Evolutionary conservation across 352 stramenopile species (phyloP).

Genomic region (Thalassiosira pacifica): DNA sequence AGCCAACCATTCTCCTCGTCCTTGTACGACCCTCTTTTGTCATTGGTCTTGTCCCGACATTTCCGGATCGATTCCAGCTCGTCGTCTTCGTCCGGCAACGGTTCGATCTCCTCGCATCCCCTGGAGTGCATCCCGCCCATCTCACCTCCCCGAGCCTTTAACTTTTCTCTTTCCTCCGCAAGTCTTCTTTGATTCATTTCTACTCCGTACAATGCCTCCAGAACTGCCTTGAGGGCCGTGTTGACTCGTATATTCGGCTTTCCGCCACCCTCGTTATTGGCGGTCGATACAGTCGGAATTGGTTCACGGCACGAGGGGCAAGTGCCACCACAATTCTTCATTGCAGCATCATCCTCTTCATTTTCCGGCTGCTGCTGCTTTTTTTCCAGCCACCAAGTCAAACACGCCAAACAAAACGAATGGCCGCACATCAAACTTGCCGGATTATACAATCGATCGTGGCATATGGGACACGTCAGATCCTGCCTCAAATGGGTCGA

Average conservation of each 20-base stretch:
- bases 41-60: constrained; percentile 24
- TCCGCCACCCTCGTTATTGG: neutral
- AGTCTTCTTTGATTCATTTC: constrained; percentile 62
- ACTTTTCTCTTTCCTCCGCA: constrained; percentile 34
- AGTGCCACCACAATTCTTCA: constrained; percentile 8
- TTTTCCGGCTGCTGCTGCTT: neutral
- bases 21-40: neutral
- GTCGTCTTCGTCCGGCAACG: constrained; percentile 54
- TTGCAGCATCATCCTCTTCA: neutral
- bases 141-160: constrained; percentile 49
- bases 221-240: constrained; percentile 59
- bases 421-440: constrained; percentile 72
- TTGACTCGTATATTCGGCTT: constrained; percentile 58
- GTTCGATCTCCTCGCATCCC: constrained; percentile 60
- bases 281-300: neutral
- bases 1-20: constrained; percentile 58
- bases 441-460: constrained; percentile 68
- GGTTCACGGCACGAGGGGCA: constrained; percentile 65
- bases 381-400: constrained; percentile 79
- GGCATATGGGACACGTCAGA: constrained; percentile 72
- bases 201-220: constrained; percentile 61
- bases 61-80: constrained; percentile 7
- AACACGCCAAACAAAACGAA: constrained; percentile 74
- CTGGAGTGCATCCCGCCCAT: constrained; percentile 53
- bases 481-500: constrained; percentile 52